A percentile compares a stretch with the other conserved stretches of the same genome.
These are phyloP conservation scores for Athelia psychrophila DNA, from an alignment of 1,284 basidiomycete species.

Conservation along the genomic window DNA sequence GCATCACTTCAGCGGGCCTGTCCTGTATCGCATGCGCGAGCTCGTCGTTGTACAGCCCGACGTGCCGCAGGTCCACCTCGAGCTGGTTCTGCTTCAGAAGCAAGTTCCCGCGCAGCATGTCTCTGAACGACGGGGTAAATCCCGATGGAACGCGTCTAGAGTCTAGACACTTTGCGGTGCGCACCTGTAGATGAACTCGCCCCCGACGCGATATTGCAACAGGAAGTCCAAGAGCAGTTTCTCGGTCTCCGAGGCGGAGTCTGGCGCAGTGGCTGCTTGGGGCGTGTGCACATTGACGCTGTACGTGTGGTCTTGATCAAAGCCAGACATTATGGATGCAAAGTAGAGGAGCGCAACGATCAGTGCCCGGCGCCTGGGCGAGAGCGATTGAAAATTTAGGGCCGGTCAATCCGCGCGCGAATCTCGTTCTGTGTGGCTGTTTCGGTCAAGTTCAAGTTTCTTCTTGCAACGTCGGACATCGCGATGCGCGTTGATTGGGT, in stretches of 20 bases:
- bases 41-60: slow-evolving; percentile 92
- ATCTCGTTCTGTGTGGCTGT: too few species aligned
- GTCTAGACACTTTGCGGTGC: slow-evolving; percentile 4
- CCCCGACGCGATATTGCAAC: slow-evolving; percentile 81
- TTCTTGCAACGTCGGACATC: too few species aligned
- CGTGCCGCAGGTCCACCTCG: slow-evolving; percentile 90
- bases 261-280: slow-evolving; percentile 49
- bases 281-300: slow-evolving; percentile 71
- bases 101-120: slow-evolving; percentile 87
- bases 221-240: slow-evolving; percentile 83
- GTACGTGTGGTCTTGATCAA: slow-evolving; percentile 78
- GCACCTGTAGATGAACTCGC: slow-evolving; percentile 86
- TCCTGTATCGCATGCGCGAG: slow-evolving; percentile 91
- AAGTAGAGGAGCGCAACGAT: not conserved
- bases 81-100: slow-evolving; percentile 90
- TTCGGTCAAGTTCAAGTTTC: not conserved
- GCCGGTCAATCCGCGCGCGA: not conserved
- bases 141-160: slow-evolving; percentile 1
- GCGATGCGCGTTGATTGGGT: too few species aligned
- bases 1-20: slow-evolving; percentile 85
- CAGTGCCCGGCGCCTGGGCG: not conserved
- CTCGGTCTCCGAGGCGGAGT: slow-evolving; percentile 78
- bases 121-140: slow-evolving; percentile 45
- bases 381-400: not conserved
- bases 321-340: slow-evolving; percentile 41